Conservation (phyloP, 2,329 filamentous ascomycete genomes). For the Clonostachys sp. region DNA sequence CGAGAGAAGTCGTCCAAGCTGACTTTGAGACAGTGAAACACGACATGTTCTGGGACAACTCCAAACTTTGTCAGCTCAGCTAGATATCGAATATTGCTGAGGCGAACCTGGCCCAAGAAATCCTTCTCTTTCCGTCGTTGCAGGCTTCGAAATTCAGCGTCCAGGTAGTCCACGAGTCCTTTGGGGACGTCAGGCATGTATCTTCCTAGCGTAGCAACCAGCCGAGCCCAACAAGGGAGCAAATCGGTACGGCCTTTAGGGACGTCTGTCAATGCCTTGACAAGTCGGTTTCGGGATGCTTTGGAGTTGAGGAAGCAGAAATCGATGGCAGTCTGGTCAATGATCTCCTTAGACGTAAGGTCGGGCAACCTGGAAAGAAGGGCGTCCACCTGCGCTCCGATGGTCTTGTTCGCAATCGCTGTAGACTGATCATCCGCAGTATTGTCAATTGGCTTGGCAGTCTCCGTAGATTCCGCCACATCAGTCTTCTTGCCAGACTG, state of each 20-base stretch:
- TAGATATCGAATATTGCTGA: slow-evolving; percentile 94
- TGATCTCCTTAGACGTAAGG: slow-evolving; percentile 82
- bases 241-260: slow-evolving; percentile 92
- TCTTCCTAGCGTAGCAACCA: slow-evolving; percentile 87
- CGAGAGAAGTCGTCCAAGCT: slow-evolving; percentile 95
- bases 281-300: slow-evolving; percentile 86
- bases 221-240: slow-evolving; percentile 83
- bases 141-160: slow-evolving; percentile 93
- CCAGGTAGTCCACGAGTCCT: slow-evolving; percentile 84
- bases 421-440: slow-evolving; percentile 75
- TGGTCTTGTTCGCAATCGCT: slow-evolving; percentile 95
- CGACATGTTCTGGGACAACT: slow-evolving; percentile 95
- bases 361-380: slow-evolving; percentile 85
- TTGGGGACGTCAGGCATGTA: slow-evolving; percentile 95
- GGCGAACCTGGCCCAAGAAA: slow-evolving; percentile 87
- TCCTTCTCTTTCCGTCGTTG: slow-evolving; percentile 98
- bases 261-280: slow-evolving; percentile 91
- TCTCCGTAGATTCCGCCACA: slow-evolving; percentile 37
- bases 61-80: slow-evolving; percentile 97
- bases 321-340: slow-evolving; percentile 90
- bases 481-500: slow-evolving; percentile 74
- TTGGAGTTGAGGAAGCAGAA: slow-evolving; percentile 99
- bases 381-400: slow-evolving; percentile 93
- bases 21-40: slow-evolving; percentile 97
- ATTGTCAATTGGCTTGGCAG: slow-evolving; percentile 46